Evolutionary conservation across 73 alveolate species (phyloP).

Genomic region (Chromera velia): DNA sequence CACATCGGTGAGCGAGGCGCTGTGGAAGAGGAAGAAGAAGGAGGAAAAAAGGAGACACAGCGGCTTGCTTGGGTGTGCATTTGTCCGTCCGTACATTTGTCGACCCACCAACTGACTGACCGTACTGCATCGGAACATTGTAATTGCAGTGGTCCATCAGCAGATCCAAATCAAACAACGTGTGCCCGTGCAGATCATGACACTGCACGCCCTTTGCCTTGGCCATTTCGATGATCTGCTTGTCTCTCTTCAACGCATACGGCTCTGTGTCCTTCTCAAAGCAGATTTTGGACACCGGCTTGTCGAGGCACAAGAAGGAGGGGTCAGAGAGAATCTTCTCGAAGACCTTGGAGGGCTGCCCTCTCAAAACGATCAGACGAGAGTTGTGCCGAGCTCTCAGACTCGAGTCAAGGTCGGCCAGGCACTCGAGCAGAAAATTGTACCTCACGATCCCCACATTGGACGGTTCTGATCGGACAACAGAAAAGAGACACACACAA

Average conservation of each 20-base stretch:
- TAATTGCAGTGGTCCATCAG: slow-evolving; percentile 24
- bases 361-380: slow-evolving; percentile 34
- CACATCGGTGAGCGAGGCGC: too few relatives aligned
- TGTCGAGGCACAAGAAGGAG: not conserved
- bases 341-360: slow-evolving; percentile 12
- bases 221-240: slow-evolving; percentile 21
- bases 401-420: slow-evolving; percentile 18
- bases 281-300: slow-evolving; percentile 14
- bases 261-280: slow-evolving; percentile 36
- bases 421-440: slow-evolving; percentile 21
- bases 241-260: slow-evolving; percentile 34
- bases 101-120: not conserved
- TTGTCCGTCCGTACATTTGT: too few relatives aligned
- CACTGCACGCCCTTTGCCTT: slow-evolving; percentile 20
- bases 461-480: not conserved
- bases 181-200: slow-evolving; percentile 24
- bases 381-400: not conserved
- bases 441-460: not conserved
- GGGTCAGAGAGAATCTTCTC: not conserved
- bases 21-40: too few relatives aligned
- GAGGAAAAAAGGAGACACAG: too few relatives aligned
- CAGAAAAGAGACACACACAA: too few relatives aligned
- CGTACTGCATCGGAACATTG: not conserved
- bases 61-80: too few relatives aligned
- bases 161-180: slow-evolving; percentile 23